Base-by-base conservation (phyloP, 2,329 filamentous ascomycete genomes). In the Fusarium agapanthi region DNA sequence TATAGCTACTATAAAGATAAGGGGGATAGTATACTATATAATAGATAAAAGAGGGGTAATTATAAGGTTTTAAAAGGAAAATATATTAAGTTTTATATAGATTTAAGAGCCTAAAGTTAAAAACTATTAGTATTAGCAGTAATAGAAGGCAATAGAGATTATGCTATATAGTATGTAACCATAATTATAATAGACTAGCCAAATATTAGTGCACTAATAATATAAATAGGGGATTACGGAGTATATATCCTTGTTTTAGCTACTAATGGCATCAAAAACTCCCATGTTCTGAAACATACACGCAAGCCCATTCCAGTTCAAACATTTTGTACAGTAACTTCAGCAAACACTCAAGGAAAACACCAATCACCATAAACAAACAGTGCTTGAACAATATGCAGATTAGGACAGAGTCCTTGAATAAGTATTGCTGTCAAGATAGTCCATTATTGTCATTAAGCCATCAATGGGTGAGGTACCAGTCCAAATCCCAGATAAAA, bases 391-490 rank as follows among this genome's bases (percentile, higher is more conserved):
- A 67, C 14, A 50, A 58, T 44, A 38, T 71, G 38, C 61, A 64
- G 20, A 58, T 53, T 59, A 64, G 54, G 50, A 64, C 57, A 43
- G 35, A 51, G 48, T 66, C 65, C 53, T 43, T 35, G 43, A 63
- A 57, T 43, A 55, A 61, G 47, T 62, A 68, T 61, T 66, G 61
- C 48, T 59, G 55, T 66, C 60, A 58, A 74, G 50, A 56, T 72
- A 66, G 48, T 75, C 71, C 72, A 75, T 75, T 75, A 73, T 73
- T 58, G 56, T 74, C 72, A 74, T 74, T 71, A 74, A 65, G 69
- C 71, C 71, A 65, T 73, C 67, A 72, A 64, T 59, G 62, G 67
- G 65, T 59, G 45, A 68, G 47, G 59, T 65, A 32, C 70, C 61
- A 50, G 58, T 73, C 65, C 71, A 56, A 71, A 65, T 50, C 69